Conservation (phyloP, 805 yeast genomes). For the Candida sphagnicola region DNA sequence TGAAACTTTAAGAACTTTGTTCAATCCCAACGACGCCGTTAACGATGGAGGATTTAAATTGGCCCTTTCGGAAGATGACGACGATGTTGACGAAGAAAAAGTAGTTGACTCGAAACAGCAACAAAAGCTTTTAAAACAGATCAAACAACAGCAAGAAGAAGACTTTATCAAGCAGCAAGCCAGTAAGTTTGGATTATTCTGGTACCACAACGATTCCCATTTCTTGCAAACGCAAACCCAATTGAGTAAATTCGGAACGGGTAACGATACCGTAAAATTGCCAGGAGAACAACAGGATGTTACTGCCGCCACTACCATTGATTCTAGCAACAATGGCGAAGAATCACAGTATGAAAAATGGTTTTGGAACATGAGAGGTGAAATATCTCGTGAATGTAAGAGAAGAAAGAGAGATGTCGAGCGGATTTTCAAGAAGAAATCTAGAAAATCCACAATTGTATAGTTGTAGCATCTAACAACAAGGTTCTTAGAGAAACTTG, state of each 20-base stretch:
- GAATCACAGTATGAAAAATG: conserved; percentile 59
- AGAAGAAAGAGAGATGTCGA: conserved; percentile 70
- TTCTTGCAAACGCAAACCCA: conserved; percentile 84
- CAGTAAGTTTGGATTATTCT: conserved; percentile 55
- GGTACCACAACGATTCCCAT: conserved; percentile 82
- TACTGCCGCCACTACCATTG: conserved; percentile 1
- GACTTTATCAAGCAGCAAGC: conserved; percentile 17
- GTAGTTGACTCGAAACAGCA: conserved; percentile 13
- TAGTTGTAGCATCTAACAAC: neutral
- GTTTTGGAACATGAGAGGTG: conserved; percentile 84
- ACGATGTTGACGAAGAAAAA: conserved; percentile 42
- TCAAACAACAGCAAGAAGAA: conserved; percentile 29
- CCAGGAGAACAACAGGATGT: conserved; percentile 31
- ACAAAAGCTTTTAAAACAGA: conserved; percentile 23
- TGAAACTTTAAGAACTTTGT: conserved; percentile 11
- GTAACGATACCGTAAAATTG: conserved; percentile 23
- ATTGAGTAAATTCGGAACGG: conserved; percentile 50
- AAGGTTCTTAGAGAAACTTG: neutral
- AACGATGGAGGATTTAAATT: conserved; percentile 43
- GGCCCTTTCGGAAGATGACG: conserved; percentile 40
- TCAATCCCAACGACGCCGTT: conserved; percentile 8
- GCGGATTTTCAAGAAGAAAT: conserved; percentile 52
- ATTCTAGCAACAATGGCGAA: conserved; percentile 16
- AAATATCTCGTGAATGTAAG: conserved; percentile 70
- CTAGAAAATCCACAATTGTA: conserved; percentile 4